Base-by-base conservation (phyloP, 805 yeast genomes). In the Candida endomychidarum region DNA sequence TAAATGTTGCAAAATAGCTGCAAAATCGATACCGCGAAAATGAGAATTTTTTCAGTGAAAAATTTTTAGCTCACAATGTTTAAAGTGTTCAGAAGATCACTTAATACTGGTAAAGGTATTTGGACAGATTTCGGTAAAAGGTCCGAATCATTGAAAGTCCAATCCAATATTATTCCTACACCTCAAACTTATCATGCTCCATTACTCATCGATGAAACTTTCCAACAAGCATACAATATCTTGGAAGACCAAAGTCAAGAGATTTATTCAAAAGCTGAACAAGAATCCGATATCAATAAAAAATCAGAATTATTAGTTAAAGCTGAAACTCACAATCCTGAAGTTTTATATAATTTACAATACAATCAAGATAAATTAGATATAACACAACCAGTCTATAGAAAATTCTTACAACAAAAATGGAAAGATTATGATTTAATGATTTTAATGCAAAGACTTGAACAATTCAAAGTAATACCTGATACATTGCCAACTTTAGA, bases 391-490 rank as follows among this genome's bases (percentile, higher is more conserved):
- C 95, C 96, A 5, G 86, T 89, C n/a, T 90, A 80, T 65, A 79
- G 96, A 58, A 65, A 77, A 36, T 67, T 78, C 48, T 77, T 86
- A 43, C 67, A 77, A 51, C 65, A 81, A 46, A 77, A 82, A 48
- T 91, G 97, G 97, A 77, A 80, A 57, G 52, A 61, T 10, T 71
- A 81, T 47, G 81, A 78, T 31, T 78, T 79, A 61, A 84, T 88
- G 86, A 57, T 87, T 37, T 69, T 83, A 38, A 87, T 93, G 93
- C 97, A 93, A 67, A 80, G 98, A 68, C 64, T 93, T 39, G 99
- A 93, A 65, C 80, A 84, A 41, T 67, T 88, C 50, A 76, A 75
- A 30, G 87, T 87, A 30, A 86, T 93, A 43, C 99, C 99, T 11
- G 99, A 93, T 58, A 90, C 98, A 3, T 58, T 93, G 60, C 93